Conservation (phyloP, 306 rosid genomes). For the Castanospermum australe region DNA sequence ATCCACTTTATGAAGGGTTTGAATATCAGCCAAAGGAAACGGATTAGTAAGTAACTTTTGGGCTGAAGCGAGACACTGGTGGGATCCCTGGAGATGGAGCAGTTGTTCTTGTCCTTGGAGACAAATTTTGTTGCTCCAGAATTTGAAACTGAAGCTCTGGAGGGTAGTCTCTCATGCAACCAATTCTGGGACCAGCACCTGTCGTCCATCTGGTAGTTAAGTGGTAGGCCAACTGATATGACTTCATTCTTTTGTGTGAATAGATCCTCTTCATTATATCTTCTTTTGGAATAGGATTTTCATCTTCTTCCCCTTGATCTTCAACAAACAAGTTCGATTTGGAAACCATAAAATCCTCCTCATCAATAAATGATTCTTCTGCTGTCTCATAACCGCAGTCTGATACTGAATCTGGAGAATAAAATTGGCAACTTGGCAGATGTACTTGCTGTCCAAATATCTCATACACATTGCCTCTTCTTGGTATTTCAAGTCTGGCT, state of each 20-base stretch:
- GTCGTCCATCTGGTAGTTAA: constrained; percentile 72
- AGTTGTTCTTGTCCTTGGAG: constrained; percentile 50
- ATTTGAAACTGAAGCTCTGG: constrained; percentile 64
- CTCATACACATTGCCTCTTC: constrained; percentile 23
- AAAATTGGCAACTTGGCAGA: constrained; percentile 14
- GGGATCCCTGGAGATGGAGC: constrained; percentile 27
- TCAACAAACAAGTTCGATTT: constrained; percentile 67
- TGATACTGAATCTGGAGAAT: constrained; percentile 25
- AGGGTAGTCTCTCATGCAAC: constrained; percentile 93
- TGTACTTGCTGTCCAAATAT: constrained; percentile 26
- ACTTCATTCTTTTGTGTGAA: constrained; percentile 70
- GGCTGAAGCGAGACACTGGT: constrained; percentile 38
- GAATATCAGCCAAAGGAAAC: constrained; percentile 12
- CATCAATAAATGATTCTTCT: constrained; percentile 65
- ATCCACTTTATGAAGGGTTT: not conserved
- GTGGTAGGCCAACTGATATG: constrained; percentile 73
- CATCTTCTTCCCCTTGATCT: constrained; percentile 36
- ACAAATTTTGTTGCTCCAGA: constrained; percentile 69
- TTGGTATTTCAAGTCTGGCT: constrained; percentile 62
- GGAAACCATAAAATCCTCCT: constrained; percentile 72
- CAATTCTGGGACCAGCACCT: constrained; percentile 83
- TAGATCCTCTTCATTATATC: constrained; percentile 59
- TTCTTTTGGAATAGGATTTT: constrained; percentile 60
- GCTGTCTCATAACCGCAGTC: constrained; percentile 79
- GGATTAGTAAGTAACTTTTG: constrained; percentile 18